These are phyloP conservation scores for Arthrinium phaeospermum DNA, from an alignment of 2,329 filamentous ascomycete species.

Conservation along the genomic window DNA sequence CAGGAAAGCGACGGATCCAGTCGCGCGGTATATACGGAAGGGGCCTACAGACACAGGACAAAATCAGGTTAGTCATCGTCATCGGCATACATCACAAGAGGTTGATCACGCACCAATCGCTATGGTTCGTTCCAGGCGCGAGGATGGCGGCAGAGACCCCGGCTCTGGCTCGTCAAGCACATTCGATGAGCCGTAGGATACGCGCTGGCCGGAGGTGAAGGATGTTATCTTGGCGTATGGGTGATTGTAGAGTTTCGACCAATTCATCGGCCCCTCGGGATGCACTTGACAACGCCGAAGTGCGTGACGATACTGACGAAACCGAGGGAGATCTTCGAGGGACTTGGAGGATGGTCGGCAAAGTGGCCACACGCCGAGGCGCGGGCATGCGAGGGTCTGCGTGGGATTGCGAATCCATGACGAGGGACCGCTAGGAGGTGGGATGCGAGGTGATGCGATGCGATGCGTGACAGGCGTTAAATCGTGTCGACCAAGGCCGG, in stretches of 20 bases:
- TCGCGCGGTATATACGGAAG: conserved; percentile 84
- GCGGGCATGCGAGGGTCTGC: conserved; percentile 3
- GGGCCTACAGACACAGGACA: conserved; percentile 56
- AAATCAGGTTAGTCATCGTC: neutral
- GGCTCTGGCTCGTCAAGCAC: conserved; percentile 40
- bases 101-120: conserved; percentile 66
- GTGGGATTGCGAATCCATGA: conserved; percentile 22
- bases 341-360: conserved; percentile 18
- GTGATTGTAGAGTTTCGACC: conserved; percentile 78
- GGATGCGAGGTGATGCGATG: neutral
- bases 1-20: conserved; percentile 85
- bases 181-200: conserved; percentile 41
- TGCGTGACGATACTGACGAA: conserved; percentile 26
- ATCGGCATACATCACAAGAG: neutral
- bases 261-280: conserved; percentile 35
- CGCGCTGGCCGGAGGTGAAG: conserved; percentile 46
- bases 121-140: conserved; percentile 60
- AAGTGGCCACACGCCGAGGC: conserved; percentile 24
- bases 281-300: conserved; percentile 11
- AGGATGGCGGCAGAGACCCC: conserved; percentile 37
- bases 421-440: neutral
- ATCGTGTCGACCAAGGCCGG: conserved; percentile 17
- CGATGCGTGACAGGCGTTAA: neutral
- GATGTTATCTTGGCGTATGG: conserved; percentile 72
- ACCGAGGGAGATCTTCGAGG: conserved; percentile 24